phyloP scores from a whole-genome alignment of 192 early-diverging fungal genomes.

The Chytriomyces confervae region DNA sequence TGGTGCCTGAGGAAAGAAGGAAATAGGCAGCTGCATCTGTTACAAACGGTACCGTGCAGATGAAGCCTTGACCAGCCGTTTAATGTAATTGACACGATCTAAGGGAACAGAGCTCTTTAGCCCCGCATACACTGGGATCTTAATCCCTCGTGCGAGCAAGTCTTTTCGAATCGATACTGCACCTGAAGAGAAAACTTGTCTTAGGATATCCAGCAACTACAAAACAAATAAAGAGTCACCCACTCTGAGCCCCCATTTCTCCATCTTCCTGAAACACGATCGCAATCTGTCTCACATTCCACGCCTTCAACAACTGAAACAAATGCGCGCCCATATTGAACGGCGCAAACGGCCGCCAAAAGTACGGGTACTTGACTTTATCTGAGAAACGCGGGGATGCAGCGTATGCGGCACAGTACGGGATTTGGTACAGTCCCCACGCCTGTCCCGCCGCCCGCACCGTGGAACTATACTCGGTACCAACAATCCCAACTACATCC shows the following conservation, averaged over 20 bases:
- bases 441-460: background rate
- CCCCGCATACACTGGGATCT: no score
- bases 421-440: background rate
- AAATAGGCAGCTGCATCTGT: no score
- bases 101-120: no score
- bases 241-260: constrained; percentile 7
- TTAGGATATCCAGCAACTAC: no score
- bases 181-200: no score
- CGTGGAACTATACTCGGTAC: constrained; percentile 2
- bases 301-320: background rate
- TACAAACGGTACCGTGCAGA: no score
- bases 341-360: background rate
- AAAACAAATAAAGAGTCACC: background rate
- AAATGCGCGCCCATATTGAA: background rate
- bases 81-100: no score
- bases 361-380: constrained; percentile 4
- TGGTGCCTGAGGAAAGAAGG: no score
- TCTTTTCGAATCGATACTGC: no score
- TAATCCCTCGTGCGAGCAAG: no score
- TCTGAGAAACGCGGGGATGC: background rate
- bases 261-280: background rate
- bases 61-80: no score
- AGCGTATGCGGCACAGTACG: background rate
- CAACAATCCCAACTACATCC: background rate
- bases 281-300: background rate